Evolutionary conservation across 192 early-diverging fungal genomes (phyloP), one percentile per base, ranked within the genome.

Genomic region (Chytriomyces hyalinus): DNA sequence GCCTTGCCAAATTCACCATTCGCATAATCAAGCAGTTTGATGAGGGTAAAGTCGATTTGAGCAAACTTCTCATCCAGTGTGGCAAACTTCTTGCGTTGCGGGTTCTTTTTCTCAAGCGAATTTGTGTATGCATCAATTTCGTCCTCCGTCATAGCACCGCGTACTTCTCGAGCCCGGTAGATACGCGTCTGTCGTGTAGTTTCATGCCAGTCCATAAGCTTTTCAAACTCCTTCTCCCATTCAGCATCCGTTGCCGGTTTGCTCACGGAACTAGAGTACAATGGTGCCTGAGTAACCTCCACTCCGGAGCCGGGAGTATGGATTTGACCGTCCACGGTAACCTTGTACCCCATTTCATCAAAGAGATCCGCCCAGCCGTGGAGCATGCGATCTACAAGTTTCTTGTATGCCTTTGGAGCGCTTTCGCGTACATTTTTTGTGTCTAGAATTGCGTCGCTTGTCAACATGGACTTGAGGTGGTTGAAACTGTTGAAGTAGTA

Each of bases 101-200:
- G 71, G 47, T 73, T 60, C 71, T 73, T 60, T 43, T 60, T 36
- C 71, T 73, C 71, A 53, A 73, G 49, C 9, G 24, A 44, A 8
- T 53, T 73, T 36, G 60, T 62, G 45, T 73, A 73, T n/a, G 71
- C 71, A 15, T 73, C 71, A 53, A 73, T 62, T 46, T 73, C 71
- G 15, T 62, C 6, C 36, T 73, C 71, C 11, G 59, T 73, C 3
- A 73, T 73, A 8, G 9, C 28, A 11, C 24, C 60, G 1, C 71
- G 17, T 26, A 45, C 61, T 13, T 9, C 28, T 43, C 71, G 26
- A 7, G 71, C 71, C 20, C 15, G 22, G 8, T 49, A 8, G 22
- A 65, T 46, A 4, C 73, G 22, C 47, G 47, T 20, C 2, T 49
- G 49, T 11, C 73, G 15, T 20, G 48, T 15, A 3, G 8, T 10